phyloP scores from a whole-genome alignment of 805 yeast genomes.

The Candida tammaniensis region DNA sequence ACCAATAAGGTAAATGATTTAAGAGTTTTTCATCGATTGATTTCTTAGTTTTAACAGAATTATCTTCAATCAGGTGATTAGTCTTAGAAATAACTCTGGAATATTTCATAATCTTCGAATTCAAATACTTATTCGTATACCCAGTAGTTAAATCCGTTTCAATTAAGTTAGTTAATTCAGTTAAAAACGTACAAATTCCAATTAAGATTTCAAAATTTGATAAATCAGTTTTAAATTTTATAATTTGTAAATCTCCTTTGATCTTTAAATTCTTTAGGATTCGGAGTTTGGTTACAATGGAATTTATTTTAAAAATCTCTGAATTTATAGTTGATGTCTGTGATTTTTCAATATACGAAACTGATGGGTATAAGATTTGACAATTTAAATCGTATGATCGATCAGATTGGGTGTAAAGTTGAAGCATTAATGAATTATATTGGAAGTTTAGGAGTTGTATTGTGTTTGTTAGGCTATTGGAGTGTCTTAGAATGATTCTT shows the following conservation, averaged over 20 bases:
- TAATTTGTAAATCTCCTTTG: constrained; percentile 18
- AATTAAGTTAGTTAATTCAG: constrained; percentile 21
- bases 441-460: constrained; percentile 27
- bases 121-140: constrained; percentile 24
- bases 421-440: constrained; percentile 34
- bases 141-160: constrained; percentile 27
- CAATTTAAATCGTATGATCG: constrained; percentile 34
- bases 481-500: constrained; percentile 21
- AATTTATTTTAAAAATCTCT: constrained; percentile 10
- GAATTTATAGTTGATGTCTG: neutral
- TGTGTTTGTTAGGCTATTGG: constrained; percentile 6
- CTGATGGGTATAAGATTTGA: constrained; percentile 31
- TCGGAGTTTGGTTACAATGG: constrained; percentile 18
- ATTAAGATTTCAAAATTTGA: constrained; percentile 27
- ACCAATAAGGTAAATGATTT: constrained; percentile 31
- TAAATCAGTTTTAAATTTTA: constrained; percentile 22
- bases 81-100: constrained; percentile 4
- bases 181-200: constrained; percentile 30
- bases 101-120: constrained; percentile 18
- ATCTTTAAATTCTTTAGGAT: constrained; percentile 28
- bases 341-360: constrained; percentile 28
- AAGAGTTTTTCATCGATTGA: constrained; percentile 2
- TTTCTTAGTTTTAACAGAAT: neutral
- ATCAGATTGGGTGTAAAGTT: constrained; percentile 26
- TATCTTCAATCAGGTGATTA: neutral